phyloP scores from a whole-genome alignment of 2,329 filamentous ascomycete genomes.

The Verticillium tricorpus region DNA sequence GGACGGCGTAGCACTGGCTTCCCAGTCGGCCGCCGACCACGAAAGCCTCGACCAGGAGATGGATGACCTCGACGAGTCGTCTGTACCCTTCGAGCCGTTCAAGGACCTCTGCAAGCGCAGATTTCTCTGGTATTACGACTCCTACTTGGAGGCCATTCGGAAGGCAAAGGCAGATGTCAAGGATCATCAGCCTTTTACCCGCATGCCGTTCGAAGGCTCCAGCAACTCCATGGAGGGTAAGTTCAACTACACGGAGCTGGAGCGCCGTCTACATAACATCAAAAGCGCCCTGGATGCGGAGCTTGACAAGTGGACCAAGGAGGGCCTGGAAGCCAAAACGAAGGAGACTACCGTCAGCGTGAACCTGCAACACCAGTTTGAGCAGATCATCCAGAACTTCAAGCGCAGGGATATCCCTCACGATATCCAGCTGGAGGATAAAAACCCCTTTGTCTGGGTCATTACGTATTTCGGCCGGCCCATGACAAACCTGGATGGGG shows the following conservation, averaged over 20 bases:
- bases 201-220: slow-evolving; percentile 80
- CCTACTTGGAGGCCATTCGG: slow-evolving; percentile 69
- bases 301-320: slow-evolving; percentile 62
- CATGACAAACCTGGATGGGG: slow-evolving; percentile 90
- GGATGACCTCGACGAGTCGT: slow-evolving; percentile 48
- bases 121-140: slow-evolving; percentile 94
- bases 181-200: slow-evolving; percentile 61
- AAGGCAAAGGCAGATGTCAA: slow-evolving; percentile 60
- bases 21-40: slow-evolving; percentile 23
- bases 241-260: slow-evolving; percentile 76
- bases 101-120: slow-evolving; percentile 84
- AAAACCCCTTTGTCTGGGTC: slow-evolving; percentile 85
- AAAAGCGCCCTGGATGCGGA: slow-evolving; percentile 69
- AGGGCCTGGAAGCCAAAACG: slow-evolving; percentile 59
- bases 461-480: slow-evolving; percentile 87
- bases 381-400: slow-evolving; percentile 74
- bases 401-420: slow-evolving; percentile 68
- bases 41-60: slow-evolving; percentile 41
- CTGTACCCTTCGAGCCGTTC: slow-evolving; percentile 74
- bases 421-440: slow-evolving; percentile 70
- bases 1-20: slow-evolving; percentile 36
- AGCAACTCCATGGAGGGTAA: slow-evolving; percentile 81
- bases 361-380: slow-evolving; percentile 78
- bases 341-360: slow-evolving; percentile 73
- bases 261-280: slow-evolving; percentile 63